Percentiles rank a stretch among this genome's conserved stretches.
phyloP scores from a whole-genome alignment of 331 rosid species.

The Quercus tomentella region DNA sequence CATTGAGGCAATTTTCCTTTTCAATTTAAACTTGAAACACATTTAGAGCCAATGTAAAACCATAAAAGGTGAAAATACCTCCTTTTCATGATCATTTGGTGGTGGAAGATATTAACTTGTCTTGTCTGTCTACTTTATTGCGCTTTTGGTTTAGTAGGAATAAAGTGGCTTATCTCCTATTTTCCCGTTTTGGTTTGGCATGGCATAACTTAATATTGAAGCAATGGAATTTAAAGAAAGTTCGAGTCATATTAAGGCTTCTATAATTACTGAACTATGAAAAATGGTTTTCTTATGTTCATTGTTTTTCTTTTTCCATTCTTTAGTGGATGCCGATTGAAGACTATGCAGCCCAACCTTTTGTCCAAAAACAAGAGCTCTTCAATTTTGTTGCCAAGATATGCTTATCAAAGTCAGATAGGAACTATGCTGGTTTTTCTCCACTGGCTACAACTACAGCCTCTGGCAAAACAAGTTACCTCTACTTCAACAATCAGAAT shows the following conservation, averaged over 20 bases:
- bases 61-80: background rate
- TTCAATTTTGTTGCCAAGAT: slow-evolving; percentile 49
- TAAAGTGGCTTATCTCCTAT: no score
- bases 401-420: slow-evolving; percentile 44
- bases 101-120: no score
- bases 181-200: no score
- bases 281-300: background rate
- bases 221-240: background rate
- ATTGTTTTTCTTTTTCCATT: background rate
- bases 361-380: background rate
- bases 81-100: background rate
- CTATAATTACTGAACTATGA: background rate
- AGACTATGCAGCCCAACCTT: slow-evolving; percentile 74
- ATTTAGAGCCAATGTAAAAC: background rate
- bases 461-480: slow-evolving; percentile 28
- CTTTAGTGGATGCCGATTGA: slow-evolving; percentile 78
- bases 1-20: background rate
- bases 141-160: no score
- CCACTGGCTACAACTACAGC: slow-evolving; percentile 32
- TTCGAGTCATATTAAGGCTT: background rate
- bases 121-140: background rate
- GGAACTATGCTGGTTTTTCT: slow-evolving; percentile 54
- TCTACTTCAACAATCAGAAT: background rate
- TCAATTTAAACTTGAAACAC: background rate
- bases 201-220: no score